Evolutionary conservation across 768 basidiomycete species (phyloP), one percentile per base, ranked within the genome.

Genomic region (Xerocomellus dryophilus): DNA sequence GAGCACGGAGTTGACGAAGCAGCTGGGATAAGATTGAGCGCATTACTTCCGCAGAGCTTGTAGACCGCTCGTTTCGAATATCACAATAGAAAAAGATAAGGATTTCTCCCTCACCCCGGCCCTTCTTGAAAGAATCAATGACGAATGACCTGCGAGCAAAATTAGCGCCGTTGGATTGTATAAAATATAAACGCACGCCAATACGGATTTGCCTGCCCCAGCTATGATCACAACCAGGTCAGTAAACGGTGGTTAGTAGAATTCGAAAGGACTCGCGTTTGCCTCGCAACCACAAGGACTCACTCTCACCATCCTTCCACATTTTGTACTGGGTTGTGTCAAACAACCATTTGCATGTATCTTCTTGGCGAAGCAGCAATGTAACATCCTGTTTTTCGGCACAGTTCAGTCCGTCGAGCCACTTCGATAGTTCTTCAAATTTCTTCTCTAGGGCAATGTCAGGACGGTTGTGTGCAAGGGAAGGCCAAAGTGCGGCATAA

Each of bases 181-280:
- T 32, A 4, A 3, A 40, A 18, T 3, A 2, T n/a, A 12, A 35
- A 48, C 56, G 21, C 45, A 55, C 54, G 49, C 49, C 41, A 55
- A 23, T 10, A 55, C 54, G 8, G 54, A 55, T 51, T 51, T 55
- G 5, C 50, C 54, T 2, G 54, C 49, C 2, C 54, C 54, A 40
- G 43, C 54, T 55, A 38, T 18, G 31, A 9, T n/a, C 4, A 15
- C 17, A n/a, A 32, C 15, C 15, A 17, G n/a, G 14, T 53, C 45
- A 53, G 44, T 18, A 11, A 25, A 47, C 12, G 1, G 7, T 20
- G 15, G 4, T 11, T 27, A 17, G 12, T 21, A 7, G 20, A 3
- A 17, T 18, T 31, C 21, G 9, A 7, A 4, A 10, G 2, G 15
- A 20, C 45, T 20, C 15, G 51, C 54, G 36, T 54, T 54, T 54